Percentiles rank a stretch among this genome's conserved stretches.
Conservation (phyloP, 2,329 filamentous ascomycete genomes). For the Biscogniauxia marginata region DNA sequence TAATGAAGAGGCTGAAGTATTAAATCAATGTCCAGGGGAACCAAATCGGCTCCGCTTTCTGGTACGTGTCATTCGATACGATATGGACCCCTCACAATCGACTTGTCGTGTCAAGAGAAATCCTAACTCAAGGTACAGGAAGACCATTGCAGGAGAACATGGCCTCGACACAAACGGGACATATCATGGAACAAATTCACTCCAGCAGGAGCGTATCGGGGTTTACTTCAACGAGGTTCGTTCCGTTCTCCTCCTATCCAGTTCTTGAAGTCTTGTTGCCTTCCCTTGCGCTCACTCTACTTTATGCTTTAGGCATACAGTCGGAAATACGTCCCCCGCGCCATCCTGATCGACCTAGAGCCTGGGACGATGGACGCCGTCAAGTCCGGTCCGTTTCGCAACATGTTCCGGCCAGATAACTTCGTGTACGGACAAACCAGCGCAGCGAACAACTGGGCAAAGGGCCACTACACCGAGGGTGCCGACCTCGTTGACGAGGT, state of each 20-base stretch:
- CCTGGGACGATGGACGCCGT: slow-evolving; percentile 99
- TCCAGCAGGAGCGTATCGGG: slow-evolving; percentile 99
- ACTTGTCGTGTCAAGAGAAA: background rate
- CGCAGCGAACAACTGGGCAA: slow-evolving; percentile 99
- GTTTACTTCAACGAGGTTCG: slow-evolving; percentile 88
- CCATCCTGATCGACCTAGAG: slow-evolving; percentile 98
- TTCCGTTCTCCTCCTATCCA: background rate
- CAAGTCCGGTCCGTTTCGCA: slow-evolving; percentile 94
- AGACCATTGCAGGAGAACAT: slow-evolving; percentile 85
- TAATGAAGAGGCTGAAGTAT: slow-evolving; percentile 29
- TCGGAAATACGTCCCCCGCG: slow-evolving; percentile 99
- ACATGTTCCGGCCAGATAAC: slow-evolving; percentile 99
- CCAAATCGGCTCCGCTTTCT: slow-evolving; percentile 99
- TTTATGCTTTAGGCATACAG: slow-evolving; percentile 67
- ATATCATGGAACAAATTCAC: slow-evolving; percentile 97
- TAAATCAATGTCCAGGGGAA: slow-evolving; percentile 69
- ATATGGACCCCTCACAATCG: slow-evolving; percentile 2
- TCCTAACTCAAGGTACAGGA: slow-evolving; percentile 53
- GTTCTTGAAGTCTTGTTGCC: background rate
- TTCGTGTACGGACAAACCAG: slow-evolving; percentile 99
- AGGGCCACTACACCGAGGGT: slow-evolving; percentile 99
- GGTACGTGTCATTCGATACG: slow-evolving; percentile 53
- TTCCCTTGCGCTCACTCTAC: slow-evolving; percentile 7
- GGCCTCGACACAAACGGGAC: slow-evolving; percentile 96
- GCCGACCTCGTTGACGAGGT: slow-evolving; percentile 98